Conservation (phyloP, 2,329 filamentous ascomycete genomes). For the Cercospora brassicicola region DNA sequence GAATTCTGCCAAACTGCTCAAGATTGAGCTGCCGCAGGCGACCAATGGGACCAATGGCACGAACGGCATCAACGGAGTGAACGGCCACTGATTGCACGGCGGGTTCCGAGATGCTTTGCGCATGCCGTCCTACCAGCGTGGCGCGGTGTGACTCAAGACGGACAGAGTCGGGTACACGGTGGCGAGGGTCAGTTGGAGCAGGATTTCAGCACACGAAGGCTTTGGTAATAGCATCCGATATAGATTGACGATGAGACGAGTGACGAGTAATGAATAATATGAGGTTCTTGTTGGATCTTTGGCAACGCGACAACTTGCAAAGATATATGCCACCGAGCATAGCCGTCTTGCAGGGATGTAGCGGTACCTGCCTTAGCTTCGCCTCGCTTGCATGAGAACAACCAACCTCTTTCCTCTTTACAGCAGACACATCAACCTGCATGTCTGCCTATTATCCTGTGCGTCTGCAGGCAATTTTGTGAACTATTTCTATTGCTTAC, state of each 20-base stretch:
- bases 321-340: background rate
- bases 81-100: background rate
- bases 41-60: constrained; percentile 11
- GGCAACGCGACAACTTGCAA: background rate
- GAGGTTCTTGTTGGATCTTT: background rate
- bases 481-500: background rate
- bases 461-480: background rate
- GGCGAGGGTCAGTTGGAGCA: background rate
- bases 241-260: constrained; percentile 4
- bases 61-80: constrained; percentile 4
- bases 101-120: background rate
- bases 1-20: constrained; percentile 54
- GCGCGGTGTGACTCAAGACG: background rate
- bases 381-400: background rate
- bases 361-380: constrained; percentile 12
- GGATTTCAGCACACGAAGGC: background rate
- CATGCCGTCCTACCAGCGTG: background rate
- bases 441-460: constrained; percentile 5
- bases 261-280: background rate
- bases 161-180: background rate
- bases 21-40: constrained; percentile 34
- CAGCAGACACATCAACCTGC: background rate
- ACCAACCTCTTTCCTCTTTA: background rate
- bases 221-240: background rate
- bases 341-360: background rate